Base-by-base conservation (phyloP, 257 asterid genomes). In the Oldenlandia corymbosa region DNA sequence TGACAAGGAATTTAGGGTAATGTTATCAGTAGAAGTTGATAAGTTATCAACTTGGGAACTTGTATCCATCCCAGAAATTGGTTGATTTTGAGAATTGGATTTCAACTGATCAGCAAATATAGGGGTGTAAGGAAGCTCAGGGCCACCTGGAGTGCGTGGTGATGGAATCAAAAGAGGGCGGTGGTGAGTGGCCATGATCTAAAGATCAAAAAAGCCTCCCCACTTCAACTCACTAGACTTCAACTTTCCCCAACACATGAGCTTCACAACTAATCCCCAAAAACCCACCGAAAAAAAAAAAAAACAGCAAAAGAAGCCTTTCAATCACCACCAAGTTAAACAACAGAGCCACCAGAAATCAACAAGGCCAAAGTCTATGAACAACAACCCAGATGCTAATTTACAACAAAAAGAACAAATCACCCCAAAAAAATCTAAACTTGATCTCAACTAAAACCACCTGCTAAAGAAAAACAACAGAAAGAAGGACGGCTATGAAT, bases 11-110 rank as follows among this genome's bases (percentile, higher is more conserved):
- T 76, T 81, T 70, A 78, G 67, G 36, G 60, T 71, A 34, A 70
- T 54, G 11, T 69, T 66, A 64, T 82, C 83, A 50, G 75, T 62
- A 72, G n/a, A n/a, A n/a, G 32, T 64, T 36, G 73, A 17, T 0
- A 79, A 39, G 68, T 32, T 75, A 57, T 83, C 95, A 57, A 65
- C 48, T 60, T 59, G 85, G 74, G 82, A 50, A 68, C 75, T 72
- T 30, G 81, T 71, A 76, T 77, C 95, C 90, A 91, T 83, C 63
- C 63, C 78, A 46, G 67, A 75, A 64, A 62, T 58, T 17, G 67
- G 68, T 68, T 72, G 61, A 59, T 42, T 61, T 45, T 54, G 62
- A 59, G 72, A 79, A 45, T 24, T 43, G 49, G 71, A 60, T 36
- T 73, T 67, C 20, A 63, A 71, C 60, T 69, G 78, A 74, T 75